Conservation (phyloP, 2,329 filamentous ascomycete species). For the Colletotrichum karsti region DNA sequence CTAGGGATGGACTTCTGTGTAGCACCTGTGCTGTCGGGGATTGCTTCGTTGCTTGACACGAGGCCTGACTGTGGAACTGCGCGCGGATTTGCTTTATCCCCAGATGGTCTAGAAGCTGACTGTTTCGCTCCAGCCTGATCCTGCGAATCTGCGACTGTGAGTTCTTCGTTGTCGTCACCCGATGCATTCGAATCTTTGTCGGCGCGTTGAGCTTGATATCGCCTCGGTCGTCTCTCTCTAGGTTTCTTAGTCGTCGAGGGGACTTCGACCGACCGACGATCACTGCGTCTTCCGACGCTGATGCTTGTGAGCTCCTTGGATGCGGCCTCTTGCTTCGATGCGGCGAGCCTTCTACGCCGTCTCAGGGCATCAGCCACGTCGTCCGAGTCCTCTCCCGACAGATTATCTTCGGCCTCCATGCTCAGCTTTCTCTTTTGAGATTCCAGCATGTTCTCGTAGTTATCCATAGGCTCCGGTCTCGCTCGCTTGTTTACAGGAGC, state of each 20-base stretch:
- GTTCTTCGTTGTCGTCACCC: conserved; percentile 22
- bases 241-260: conserved; percentile 14
- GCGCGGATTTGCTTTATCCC: background rate
- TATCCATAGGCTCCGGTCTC: conserved; percentile 42
- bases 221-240: background rate
- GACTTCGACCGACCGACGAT: background rate
- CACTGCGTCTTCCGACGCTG: conserved; percentile 35
- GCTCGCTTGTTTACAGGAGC: background rate
- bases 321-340: conserved; percentile 48
- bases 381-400: conserved; percentile 44
- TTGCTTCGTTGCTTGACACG: conserved; percentile 23
- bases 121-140: background rate
- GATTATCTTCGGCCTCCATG: conserved; percentile 34
- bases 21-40: conserved; percentile 22
- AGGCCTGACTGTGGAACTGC: background rate
- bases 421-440: conserved; percentile 52
- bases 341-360: conserved; percentile 47
- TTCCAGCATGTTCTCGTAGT: conserved; percentile 55
- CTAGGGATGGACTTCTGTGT: conserved; percentile 5
- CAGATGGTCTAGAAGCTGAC: background rate
- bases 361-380: conserved; percentile 41
- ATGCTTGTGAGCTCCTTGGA: conserved; percentile 50
- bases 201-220: background rate
- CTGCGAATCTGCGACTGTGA: conserved; percentile 30
- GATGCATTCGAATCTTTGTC: background rate